Conservation (phyloP, 73 alveolate species). For the Paramecium sonneborni region DNA sequence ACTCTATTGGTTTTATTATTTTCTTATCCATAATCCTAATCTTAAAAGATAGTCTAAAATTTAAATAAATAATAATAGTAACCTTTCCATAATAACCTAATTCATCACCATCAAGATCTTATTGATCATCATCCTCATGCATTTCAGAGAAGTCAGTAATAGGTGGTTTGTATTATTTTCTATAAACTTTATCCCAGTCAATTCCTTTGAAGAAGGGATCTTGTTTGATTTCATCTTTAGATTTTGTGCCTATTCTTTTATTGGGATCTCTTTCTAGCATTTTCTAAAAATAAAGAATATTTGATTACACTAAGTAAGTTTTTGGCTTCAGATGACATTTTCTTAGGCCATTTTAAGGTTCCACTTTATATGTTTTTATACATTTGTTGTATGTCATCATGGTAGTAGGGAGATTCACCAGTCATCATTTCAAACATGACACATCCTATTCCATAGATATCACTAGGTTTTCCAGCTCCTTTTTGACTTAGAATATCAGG, state of each 20-base stretch:
- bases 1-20: conserved; percentile 61
- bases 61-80: too few species aligned
- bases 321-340: conserved; percentile 72
- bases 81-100: conserved; percentile 12
- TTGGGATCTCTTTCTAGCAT: conserved; percentile 87
- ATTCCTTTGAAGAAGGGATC: conserved; percentile 89
- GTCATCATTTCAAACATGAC: conserved; percentile 82
- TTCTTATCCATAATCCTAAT: conserved; percentile 58
- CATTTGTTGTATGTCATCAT: conserved; percentile 75
- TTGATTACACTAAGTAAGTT: neutral
- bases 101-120: conserved; percentile 34
- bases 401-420: conserved; percentile 85
- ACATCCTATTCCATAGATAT: conserved; percentile 87
- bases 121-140: conserved; percentile 51
- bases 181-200: conserved; percentile 87
- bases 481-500: conserved; percentile 82
- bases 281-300: conserved; percentile 57
- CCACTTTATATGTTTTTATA: conserved; percentile 81
- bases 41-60: conserved; percentile 58
- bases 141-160: conserved; percentile 60
- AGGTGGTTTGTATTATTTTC: conserved; percentile 76
- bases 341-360: conserved; percentile 72
- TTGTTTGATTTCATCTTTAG: conserved; percentile 85
- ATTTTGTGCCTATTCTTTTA: conserved; percentile 87
- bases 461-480: conserved; percentile 86